Evolutionary conservation across 257 asterid species (phyloP), one percentile per base, ranked within the genome.

Genomic region (Paraleonurus japonicus): DNA sequence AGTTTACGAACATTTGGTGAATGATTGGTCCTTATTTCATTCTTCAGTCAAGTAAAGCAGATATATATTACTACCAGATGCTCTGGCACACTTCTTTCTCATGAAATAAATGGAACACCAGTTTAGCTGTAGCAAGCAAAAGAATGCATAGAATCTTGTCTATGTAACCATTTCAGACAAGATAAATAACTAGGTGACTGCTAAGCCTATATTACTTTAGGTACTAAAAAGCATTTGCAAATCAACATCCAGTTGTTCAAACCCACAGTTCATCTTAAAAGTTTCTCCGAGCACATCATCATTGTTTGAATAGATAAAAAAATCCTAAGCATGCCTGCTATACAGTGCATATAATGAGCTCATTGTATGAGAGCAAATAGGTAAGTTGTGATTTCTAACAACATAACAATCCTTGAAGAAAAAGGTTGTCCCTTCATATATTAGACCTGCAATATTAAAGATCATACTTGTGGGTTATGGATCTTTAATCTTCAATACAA

Each of bases 231-330:
- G 33, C 30, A 47, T 51, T 32, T 32, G 30, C 26, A 57, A 16
- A 70, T n/a, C 32, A 47, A 55, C n/a, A 58, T 24, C 50, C 61
- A 64, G 47, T 55, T 62, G 12, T 37, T 24, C 43, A 63, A 57
- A 43, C 48, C 54, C 7, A 33, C 32, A 72, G 51, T 54, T 59
- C 23, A 74, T 70, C 32, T 58, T 17, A 76, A 27, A 53, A 78
- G 26, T 55, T 37, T 15, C 67, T 33, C 17, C 7, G 17, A 63
- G 75, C 74, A 71, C 70, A 57, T 70, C 16, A 55, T 23, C 15
- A 16, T 5, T 43, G 51, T 62, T 61, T 20, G 54, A 43, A 63
- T 55, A 53, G 30, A 22, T 16, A n/a, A 33, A 65, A 9, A 20
- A 16, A 39, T 23, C 33, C 12, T 6, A 67, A 65, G 33, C 57